Evolutionary conservation across 192 early-diverging fungal genomes (phyloP), one percentile per base, ranked within the genome.

Genomic region (Coemansia aciculifera): DNA sequence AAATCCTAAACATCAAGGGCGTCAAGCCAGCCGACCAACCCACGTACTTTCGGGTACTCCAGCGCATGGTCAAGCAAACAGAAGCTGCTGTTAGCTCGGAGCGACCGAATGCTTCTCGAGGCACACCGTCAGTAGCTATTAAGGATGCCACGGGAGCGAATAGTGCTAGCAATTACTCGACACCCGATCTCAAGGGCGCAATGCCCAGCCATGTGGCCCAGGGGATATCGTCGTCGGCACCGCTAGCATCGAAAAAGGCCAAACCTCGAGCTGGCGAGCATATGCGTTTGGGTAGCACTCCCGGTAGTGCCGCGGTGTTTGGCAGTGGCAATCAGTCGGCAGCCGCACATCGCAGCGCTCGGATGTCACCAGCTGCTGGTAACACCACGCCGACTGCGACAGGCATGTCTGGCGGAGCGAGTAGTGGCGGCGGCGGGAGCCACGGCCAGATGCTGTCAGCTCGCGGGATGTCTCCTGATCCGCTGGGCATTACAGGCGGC

Each of bases 1-100:
- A 89, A 52, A 86, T 96, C 23, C 79, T 99, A 61, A 90, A 91
- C 17, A 79, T 99, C 32, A 98, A 98, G 86, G 90, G 90, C 21
- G 56, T 91, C 12, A 84, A 85, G 38, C 83, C 85, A 12, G 62
- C 77, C 1, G 92, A 93, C 7, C 90, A 90, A 43, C 78, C 76
- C 24, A 70, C 75, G 34, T 81, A 71, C 65, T 38, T 69, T 34
- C 70, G 74, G 0, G 5, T 57, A 7, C 71, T 81, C 21, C 70
- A 69, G 12, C 66, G 66, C 17, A 39, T 60, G 34, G 23, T 54
- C 51, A 54, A 54, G 27, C 51, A n/a, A 19, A 5, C 66, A 17
- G 29, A 40, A 67, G 1, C 51, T 3, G 24, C 12, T 8, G 51
- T 24, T 9, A 29, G 24, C 27, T 29, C 51, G 13, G 51, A 54